phyloP scores from a whole-genome alignment of 345 rosid genomes.

The Arabis hirsuta region DNA sequence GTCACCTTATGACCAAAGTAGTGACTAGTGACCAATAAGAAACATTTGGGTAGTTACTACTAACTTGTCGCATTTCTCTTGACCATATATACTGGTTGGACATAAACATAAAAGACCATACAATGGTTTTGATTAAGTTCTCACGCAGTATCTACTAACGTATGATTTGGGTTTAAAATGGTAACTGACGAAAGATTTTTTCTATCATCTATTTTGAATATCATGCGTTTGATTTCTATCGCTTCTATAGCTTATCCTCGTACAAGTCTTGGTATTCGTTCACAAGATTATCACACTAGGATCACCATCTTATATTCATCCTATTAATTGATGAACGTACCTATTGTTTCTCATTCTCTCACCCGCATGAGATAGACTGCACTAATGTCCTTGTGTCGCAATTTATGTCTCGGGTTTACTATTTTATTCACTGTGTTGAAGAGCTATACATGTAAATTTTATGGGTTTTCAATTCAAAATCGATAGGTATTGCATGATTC shows the following conservation, averaged over 20 bases:
- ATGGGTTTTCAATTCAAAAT: too few species aligned
- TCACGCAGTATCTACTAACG: conserved; percentile 11
- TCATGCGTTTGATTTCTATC: neutral
- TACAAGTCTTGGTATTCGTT: neutral
- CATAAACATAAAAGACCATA: neutral
- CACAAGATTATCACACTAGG: neutral
- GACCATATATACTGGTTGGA: conserved; percentile 4
- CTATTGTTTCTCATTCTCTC: too few species aligned
- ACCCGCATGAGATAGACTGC: too few species aligned
- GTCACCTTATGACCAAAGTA: neutral
- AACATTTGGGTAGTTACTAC: neutral
- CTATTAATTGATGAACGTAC: too few species aligned
- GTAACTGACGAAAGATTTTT: neutral
- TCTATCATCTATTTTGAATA: neutral
- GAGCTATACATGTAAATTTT: too few species aligned
- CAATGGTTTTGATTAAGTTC: neutral
- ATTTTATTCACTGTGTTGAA: too few species aligned
- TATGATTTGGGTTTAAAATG: neutral
- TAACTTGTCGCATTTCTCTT: neutral
- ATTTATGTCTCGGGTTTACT: too few species aligned
- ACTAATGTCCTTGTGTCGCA: too few species aligned
- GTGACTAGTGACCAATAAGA: neutral
- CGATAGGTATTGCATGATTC: too few species aligned
- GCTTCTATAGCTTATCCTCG: neutral
- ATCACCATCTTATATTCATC: neutral